phyloP scores from a whole-genome alignment of 2,329 filamentous ascomycete genomes.

The Scytalidium lignicola region DNA sequence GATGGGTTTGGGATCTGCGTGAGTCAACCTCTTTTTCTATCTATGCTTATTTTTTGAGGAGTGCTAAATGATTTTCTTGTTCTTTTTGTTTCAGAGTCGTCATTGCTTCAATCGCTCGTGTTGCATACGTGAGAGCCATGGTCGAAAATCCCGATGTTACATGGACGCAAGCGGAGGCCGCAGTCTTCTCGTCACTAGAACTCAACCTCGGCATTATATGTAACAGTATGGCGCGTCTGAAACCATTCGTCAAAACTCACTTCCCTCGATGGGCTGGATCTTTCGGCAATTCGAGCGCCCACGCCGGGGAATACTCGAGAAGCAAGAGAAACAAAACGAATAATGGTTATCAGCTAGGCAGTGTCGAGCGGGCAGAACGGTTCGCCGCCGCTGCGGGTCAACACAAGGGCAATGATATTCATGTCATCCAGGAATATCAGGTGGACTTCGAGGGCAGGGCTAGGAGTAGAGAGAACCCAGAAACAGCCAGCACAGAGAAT shows the following conservation, averaged over 20 bases:
- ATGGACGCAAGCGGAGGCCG: conserved; percentile 1
- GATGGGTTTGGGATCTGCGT: not conserved
- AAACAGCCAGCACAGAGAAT: not conserved
- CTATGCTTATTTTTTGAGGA: not conserved
- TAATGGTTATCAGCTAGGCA: not conserved
- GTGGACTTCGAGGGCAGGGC: not conserved
- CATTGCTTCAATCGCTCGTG: conserved; percentile 1
- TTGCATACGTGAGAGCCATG: conserved; percentile 4
- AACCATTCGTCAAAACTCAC: conserved; percentile 2
- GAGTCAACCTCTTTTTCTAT: not conserved
- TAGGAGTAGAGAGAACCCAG: not conserved
- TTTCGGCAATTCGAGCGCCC: not conserved
- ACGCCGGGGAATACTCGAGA: not conserved
- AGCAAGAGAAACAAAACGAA: not conserved
- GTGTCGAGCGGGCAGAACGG: not conserved
- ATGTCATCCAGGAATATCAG: not conserved
- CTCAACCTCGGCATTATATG: conserved; percentile 4
- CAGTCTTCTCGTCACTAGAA: conserved; percentile 2
- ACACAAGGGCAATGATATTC: not conserved
- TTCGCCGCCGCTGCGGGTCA: not conserved
- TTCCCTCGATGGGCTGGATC: not conserved
- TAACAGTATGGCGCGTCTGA: not conserved
- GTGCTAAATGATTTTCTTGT: too few species aligned
- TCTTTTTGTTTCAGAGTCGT: not conserved
- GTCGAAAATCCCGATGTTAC: conserved; percentile 4